Base-by-base conservation (phyloP, 768 basidiomycete species). In the Boletus huronensis region DNA sequence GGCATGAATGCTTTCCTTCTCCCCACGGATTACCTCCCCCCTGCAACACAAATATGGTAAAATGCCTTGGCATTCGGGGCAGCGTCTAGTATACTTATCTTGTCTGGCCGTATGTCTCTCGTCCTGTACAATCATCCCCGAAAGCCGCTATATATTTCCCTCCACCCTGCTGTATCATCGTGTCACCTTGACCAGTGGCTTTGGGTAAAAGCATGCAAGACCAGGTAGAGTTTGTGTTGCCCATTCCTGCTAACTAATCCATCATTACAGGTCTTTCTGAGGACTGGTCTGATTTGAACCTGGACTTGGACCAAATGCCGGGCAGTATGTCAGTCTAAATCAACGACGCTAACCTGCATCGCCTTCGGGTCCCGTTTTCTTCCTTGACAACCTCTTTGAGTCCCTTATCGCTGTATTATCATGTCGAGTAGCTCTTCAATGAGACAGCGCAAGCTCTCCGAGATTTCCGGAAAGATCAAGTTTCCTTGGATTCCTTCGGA, bases 1-100 rank as follows among this genome's bases (percentile, higher is more conserved):
- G 90, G 91, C 58, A 89, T 93, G 75, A 88, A 93, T 63, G 88
- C 90, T 5, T 92, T 92, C 72, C 74, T 93, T 44, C 76, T 93
- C 35, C 90, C 90, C 16, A 71, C 75, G 29, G 86, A 90, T 65
- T 90, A 86, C 61, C 77, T 90, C 48, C 84, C 87, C 2, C 75
- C 84, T 53, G 79, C 82, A 25, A 79, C 84, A 46, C 87, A 88
- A 69, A 90, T 91, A 52, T 90, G 88, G 88, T 91, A 68, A 77
- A 55, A 39, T 55, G 10, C 31, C 31, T 41, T 47, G 49, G 31
- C 53, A 41, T 43, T 44, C 29, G 38, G 42, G 36, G 40, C 59
- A 41, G 25, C 40, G 47, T 60, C 53, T 50, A 59, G 57, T 66
- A 43, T 52, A 58, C 38, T 53, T 58, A 51, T 57, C 61, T 51